Base-by-base conservation (phyloP, 352 stramenopile genomes). In the Halophytophthora polymorphica region DNA sequence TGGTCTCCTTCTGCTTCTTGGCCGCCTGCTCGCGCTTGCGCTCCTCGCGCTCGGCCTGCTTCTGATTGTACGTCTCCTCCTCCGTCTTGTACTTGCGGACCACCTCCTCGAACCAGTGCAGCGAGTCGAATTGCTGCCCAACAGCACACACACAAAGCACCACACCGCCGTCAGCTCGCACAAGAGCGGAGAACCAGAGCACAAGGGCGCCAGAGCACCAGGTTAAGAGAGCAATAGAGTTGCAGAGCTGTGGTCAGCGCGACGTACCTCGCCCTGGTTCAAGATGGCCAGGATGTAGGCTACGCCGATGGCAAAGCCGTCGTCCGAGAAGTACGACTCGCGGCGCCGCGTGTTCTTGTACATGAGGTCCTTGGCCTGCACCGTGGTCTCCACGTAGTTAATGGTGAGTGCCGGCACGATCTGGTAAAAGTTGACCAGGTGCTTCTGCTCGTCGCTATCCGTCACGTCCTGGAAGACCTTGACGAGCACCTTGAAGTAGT, bases 271-370 rank as follows among this genome's bases (percentile, higher is more conserved):
- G 58, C 81, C 79, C 66, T 97, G 88, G 54, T 95, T 80, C 0
- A 97, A 61, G 53, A 97, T 94, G 21, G 88, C 82, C 7, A 98
- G 72, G 19, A 97, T 88, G 62, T 98, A 98, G 5, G 92, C 90
- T 39, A 98, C 60, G 7, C 95, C 95, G 21, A 98, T 91, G 28
- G 93, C 89, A 70, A 98, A 98, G 5, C 95, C 95, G 63, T 98
- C 95, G 69, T 98, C 93, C 11, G 88, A 92, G 55, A 97, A 98
- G 61, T 98, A 98, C 35, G 91, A 96, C 67, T 97, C 92, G 19
- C 84, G 81, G n/a, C 80, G 77, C 6, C 85, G 78, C 19, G 90
- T 96, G 61, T 96, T 96, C 76, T 97, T 98, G 70, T 97, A 96
- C 89, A 98, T 97, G 39, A 96, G 77, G 61, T 98, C 94, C 66